Evolutionary conservation across 2,329 filamentous ascomycete genomes (phyloP), one percentile per base, ranked within the genome.

Genomic region (Colletotrichum echinochloae): DNA sequence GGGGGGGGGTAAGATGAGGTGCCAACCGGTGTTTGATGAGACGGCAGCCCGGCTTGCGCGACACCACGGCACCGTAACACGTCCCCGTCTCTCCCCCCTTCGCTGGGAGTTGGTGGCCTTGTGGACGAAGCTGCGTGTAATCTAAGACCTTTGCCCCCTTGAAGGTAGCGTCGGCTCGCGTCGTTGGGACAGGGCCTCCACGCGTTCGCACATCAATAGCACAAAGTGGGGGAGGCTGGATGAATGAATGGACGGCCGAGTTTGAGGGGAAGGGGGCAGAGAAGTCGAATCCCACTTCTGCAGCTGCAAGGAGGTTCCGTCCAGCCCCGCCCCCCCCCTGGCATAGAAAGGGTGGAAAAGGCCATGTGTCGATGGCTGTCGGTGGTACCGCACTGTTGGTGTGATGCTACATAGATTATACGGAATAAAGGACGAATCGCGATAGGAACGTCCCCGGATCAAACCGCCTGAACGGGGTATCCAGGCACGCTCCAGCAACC

Each of bases 21-120:
- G n/a, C n/a, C n/a, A n/a, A n/a, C n/a, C n/a, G 64, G 67, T 67
- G 63, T 70, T 54, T 67, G 62, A 70, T 70, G 64, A 70, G 67
- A 70, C 51, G 64, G 52, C 64, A 67, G 64, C 44, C 67, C 57
- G 67, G 63, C 52, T 63, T n/a, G 67, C 28, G 56, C 63, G 49
- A 61, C 41, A 66, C 20, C 37, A 49, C 57, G 39, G 6, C 49
- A 52, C 46, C 62, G 14, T 44, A 20, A 35, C 33, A 52, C 46
- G 35, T 49, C 26, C 46, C 37, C 28, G n/a, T 20, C 44, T 33
- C 35, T 12, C 48, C 23, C 23, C 62, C 37, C 51, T 9, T 30
- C 48, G 28, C 49, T 23, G 28, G 26, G 14, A 61, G 41, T 46
- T n/a, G 66, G 37, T 46, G 63, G 49, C 37, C 56, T 56, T 33